Base-by-base conservation (phyloP, 345 rosid genomes). In the Eucalyptus guilfoylei region DNA sequence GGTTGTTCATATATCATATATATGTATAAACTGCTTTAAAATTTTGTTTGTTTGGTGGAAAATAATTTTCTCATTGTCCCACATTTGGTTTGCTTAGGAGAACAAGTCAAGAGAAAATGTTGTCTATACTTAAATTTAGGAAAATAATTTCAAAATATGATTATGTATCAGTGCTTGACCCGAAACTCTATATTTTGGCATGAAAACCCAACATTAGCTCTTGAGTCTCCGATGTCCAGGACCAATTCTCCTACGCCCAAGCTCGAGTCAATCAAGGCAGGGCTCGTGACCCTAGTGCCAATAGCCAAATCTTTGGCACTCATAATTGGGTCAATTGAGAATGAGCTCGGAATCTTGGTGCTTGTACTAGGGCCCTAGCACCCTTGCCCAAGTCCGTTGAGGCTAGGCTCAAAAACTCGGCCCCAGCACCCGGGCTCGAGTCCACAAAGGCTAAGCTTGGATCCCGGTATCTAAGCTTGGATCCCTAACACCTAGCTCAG, bases 221-320 rank as follows among this genome's bases (percentile, higher is more conserved):
- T 6, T 1, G 1, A 9, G 62, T 55, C 13, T 24, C 6, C 1
- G 0, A 11, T 23, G 30, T 55, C 30, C 13, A 55, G 0, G 62
- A 55, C 30, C 62, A 55, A 55, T 24, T 55, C 62, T 55, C 30
- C 6, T 55, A 4, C 2, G 6, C 30, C 62, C 62, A 55, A 8
- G 30, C 30, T 11, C 6, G 3, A 55, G 30, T 55, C 30, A 6
- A 24, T 55, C 14, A 4, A 55, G 62, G 13, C 13, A 0, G 3
- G 6, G 14, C 62, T 55, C 6, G 3, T 55, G 62, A 55, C 30
- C 62, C 62, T 9, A 55, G 13, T 55, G 62, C 62, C 13, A 24
- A 23, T 24, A 10, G 3, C 30, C 13, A 26, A 55, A 55, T 55
- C 62, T 26, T 26, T 26, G 30, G 6, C 13, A 26, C 62, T 26